Conservation (phyloP, 768 basidiomycete species). For the Tephrocybe sp. region DNA sequence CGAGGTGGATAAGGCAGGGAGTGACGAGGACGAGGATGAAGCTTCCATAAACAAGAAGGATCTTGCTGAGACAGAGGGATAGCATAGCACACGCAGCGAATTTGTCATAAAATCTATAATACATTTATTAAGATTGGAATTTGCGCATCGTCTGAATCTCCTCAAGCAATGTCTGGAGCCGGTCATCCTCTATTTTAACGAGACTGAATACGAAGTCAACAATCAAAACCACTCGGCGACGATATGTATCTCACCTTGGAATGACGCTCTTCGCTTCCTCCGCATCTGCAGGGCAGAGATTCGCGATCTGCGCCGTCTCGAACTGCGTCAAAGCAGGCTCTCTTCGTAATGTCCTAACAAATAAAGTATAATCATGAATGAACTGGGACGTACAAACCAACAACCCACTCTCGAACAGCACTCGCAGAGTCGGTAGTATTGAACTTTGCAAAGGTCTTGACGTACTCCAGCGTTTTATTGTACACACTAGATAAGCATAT, state of each 20-base stretch:
- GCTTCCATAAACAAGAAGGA: slow-evolving; percentile 35
- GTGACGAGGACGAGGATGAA: slow-evolving; percentile 39
- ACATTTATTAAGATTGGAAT: slow-evolving; percentile 66
- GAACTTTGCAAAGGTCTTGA: slow-evolving; percentile 90
- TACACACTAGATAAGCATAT: slow-evolving; percentile 60
- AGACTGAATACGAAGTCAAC: slow-evolving; percentile 46
- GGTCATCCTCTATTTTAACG: slow-evolving; percentile 86
- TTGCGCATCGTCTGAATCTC: slow-evolving; percentile 91
- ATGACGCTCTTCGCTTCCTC: slow-evolving; percentile 93
- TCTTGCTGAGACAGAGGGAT: slow-evolving; percentile 57
- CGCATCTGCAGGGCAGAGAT: slow-evolving; percentile 82
- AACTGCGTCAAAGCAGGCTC: slow-evolving; percentile 84
- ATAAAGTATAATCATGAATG: background rate
- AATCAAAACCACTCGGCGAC: background rate
- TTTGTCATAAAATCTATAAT: background rate
- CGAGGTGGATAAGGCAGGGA: slow-evolving; percentile 29
- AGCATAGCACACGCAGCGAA: slow-evolving; percentile 12
- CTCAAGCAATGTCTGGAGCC: slow-evolving; percentile 76
- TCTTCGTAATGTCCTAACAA: slow-evolving; percentile 69
- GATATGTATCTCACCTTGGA: slow-evolving; percentile 61
- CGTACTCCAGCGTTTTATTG: slow-evolving; percentile 91
- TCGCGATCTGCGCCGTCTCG: slow-evolving; percentile 91
- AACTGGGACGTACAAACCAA: background rate
- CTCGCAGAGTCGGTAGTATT: slow-evolving; percentile 81
- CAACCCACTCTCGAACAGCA: slow-evolving; percentile 83